phyloP scores from a whole-genome alignment of 768 basidiomycete genomes.

The Podaxis rugospora region DNA sequence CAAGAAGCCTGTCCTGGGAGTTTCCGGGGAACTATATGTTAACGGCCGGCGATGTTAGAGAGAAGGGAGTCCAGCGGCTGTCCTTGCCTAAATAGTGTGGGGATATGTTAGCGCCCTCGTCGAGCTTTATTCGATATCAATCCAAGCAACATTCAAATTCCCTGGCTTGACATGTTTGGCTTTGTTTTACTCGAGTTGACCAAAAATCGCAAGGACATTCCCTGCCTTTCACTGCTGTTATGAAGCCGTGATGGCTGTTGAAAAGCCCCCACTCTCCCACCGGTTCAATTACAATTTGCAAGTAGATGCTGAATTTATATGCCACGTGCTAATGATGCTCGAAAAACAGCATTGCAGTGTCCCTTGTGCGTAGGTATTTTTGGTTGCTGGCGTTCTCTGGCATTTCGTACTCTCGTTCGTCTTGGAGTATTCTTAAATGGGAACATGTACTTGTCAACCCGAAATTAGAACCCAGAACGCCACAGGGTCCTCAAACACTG shows the following conservation, averaged over 20 bases:
- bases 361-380: not conserved
- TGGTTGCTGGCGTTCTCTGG: not conserved
- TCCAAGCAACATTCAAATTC: too few species aligned
- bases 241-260: not conserved
- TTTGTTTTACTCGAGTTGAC: too few species aligned
- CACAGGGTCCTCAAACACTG: not conserved
- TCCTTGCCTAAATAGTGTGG: not conserved
- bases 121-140: too few species aligned
- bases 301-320: not conserved
- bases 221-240: not conserved
- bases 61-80: not conserved
- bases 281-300: not conserved
- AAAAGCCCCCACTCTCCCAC: not conserved
- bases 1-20: not conserved
- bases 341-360: not conserved
- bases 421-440: constrained; percentile 1
- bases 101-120: not conserved
- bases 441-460: not conserved
- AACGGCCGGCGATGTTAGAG: not conserved
- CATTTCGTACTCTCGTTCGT: not conserved
- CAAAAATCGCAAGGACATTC: too few species aligned
- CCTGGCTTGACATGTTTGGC: too few species aligned
- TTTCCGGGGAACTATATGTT: not conserved
- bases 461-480: not conserved
- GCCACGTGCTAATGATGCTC: too few species aligned